Evolutionary conservation across 1,284 basidiomycete species (phyloP).

Genomic region (Melampsora medusae): DNA sequence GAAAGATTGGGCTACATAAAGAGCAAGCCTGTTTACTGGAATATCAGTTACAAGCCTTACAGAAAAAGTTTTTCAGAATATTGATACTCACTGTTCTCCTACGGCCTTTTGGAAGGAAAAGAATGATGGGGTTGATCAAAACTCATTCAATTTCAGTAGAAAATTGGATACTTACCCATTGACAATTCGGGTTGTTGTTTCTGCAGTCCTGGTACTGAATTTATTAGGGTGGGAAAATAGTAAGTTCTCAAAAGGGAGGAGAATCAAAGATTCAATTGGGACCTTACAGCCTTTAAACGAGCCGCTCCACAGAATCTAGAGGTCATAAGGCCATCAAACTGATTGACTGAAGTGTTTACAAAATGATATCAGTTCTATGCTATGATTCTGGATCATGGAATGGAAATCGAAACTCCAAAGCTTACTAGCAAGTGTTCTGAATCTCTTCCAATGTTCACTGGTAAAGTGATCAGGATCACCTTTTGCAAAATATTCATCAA

Average conservation of each 20-base stretch:
- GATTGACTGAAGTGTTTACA: background rate
- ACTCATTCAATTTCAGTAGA: background rate
- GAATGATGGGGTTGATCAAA: background rate
- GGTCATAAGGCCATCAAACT: background rate
- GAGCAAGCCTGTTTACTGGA: background rate
- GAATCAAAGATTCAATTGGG: background rate
- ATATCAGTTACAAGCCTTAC: no score
- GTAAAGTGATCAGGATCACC: background rate
- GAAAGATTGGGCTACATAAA: background rate
- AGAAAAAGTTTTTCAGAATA: background rate
- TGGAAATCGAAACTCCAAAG: background rate
- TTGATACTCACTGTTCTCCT: background rate
- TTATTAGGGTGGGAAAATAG: background rate
- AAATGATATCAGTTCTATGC: background rate
- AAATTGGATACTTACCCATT: background rate
- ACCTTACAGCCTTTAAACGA: background rate
- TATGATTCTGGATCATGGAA: no score
- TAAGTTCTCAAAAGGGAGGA: background rate
- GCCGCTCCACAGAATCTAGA: background rate
- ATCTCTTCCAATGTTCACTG: slow-evolving; percentile 4
- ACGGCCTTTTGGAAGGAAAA: background rate
- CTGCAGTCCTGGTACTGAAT: background rate
- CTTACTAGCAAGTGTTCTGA: background rate
- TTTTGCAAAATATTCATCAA: background rate
- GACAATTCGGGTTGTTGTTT: background rate